These are phyloP conservation scores for Anisodus acutangulus DNA, from an alignment of 257 asterid species.

Conservation along the genomic window DNA sequence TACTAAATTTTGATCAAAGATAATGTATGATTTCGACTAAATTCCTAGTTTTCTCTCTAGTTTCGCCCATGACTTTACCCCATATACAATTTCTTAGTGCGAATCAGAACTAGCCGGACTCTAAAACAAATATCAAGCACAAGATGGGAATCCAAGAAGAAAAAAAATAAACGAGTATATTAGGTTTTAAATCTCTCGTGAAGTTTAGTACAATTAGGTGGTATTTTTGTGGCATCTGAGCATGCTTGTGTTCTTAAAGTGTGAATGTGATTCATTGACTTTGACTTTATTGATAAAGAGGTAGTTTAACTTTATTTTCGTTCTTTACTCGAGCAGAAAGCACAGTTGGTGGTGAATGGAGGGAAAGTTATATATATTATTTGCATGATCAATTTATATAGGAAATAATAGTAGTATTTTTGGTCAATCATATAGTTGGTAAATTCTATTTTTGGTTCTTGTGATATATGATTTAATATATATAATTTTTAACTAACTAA, in stretches of 20 bases:
- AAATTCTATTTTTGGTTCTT: not conserved
- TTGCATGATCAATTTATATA: too few species aligned
- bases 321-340: too few species aligned
- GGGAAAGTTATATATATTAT: too few species aligned
- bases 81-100: too few species aligned
- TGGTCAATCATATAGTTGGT: not conserved
- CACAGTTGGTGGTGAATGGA: too few species aligned
- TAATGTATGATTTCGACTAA: too few species aligned
- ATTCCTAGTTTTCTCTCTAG: too few species aligned
- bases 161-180: not conserved
- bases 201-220: not conserved
- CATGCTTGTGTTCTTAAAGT: slow-evolving; percentile 15
- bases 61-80: too few species aligned
- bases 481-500: not conserved
- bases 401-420: not conserved
- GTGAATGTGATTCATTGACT: slow-evolving; percentile 18
- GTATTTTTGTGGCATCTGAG: not conserved
- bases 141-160: fast-evolving
- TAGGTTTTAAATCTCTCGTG: not conserved
- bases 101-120: not conserved
- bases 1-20: too few species aligned
- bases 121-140: not conserved
- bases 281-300: not conserved
- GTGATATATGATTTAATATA: not conserved
- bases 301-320: too few species aligned